phyloP scores from a whole-genome alignment of 2,329 filamentous ascomycete genomes.

The Aureobasidium lini region DNA sequence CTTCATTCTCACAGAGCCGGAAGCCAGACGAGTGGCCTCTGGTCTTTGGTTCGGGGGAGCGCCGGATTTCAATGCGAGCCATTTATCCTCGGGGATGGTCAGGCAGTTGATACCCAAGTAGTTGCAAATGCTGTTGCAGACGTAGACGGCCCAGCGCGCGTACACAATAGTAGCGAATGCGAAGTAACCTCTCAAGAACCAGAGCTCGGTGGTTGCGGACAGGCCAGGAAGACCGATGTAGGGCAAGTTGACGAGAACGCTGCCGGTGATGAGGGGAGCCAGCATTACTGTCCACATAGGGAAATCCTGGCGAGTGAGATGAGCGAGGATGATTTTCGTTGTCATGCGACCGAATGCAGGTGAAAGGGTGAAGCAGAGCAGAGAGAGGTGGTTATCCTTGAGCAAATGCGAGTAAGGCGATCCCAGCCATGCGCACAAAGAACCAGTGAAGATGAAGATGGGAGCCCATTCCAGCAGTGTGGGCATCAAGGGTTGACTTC shows the following conservation, averaged over 20 bases:
- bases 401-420: conserved; percentile 80
- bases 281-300: conserved; percentile 95
- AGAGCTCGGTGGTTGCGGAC: conserved; percentile 55
- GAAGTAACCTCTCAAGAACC: conserved; percentile 80
- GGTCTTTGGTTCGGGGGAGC: not conserved
- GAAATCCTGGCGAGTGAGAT: conserved; percentile 87
- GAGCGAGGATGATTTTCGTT: conserved; percentile 96
- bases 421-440: conserved; percentile 76
- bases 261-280: conserved; percentile 76
- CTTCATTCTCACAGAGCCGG: not conserved
- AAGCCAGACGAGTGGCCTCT: not conserved
- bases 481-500: conserved; percentile 67
- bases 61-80: conserved; percentile 7
- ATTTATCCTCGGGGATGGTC: conserved; percentile 56
- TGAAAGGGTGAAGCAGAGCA: conserved; percentile 91
- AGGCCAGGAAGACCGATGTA: conserved; percentile 63
- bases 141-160: conserved; percentile 84
- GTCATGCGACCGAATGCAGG: conserved; percentile 98
- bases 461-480: conserved; percentile 93
- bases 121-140: conserved; percentile 83
- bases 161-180: conserved; percentile 78
- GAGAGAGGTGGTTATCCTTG: conserved; percentile 74
- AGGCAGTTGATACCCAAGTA: conserved; percentile 92
- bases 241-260: conserved; percentile 74
- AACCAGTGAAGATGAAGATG: conserved; percentile 71